These are phyloP conservation scores for Malus hybrid DNA, from an alignment of 331 rosid species.

Conservation along the genomic window DNA sequence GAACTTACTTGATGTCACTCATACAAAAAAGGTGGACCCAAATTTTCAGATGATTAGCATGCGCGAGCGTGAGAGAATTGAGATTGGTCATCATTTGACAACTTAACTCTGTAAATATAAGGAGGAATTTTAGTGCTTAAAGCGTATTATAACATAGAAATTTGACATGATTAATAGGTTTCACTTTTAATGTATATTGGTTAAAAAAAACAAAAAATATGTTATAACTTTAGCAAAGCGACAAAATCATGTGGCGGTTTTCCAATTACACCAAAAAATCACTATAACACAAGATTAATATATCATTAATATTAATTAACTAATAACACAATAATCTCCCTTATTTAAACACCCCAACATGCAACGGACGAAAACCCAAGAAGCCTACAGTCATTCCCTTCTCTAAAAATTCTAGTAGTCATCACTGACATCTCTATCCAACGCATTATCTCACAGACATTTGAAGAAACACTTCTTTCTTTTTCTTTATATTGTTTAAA, in stretches of 20 bases:
- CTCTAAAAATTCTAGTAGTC: neutral
- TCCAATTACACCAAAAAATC: too few relatives aligned
- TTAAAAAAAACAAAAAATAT: too few relatives aligned
- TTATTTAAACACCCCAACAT: constrained; percentile 35
- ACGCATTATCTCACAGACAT: neutral
- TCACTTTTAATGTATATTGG: too few relatives aligned
- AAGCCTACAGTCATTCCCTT: constrained; percentile 26
- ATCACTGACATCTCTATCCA: constrained; percentile 1
- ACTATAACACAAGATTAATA: too few relatives aligned
- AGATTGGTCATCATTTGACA: constrained; percentile 7
- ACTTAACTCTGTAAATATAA: too few relatives aligned
- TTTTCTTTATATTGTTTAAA: neutral
- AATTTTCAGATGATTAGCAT: neutral
- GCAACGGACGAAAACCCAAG: constrained; percentile 29
- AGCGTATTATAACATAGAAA: too few relatives aligned
- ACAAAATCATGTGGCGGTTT: too few relatives aligned
- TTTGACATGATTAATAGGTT: too few relatives aligned
- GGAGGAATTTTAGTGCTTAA: too few relatives aligned
- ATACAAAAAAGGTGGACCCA: constrained; percentile 1
- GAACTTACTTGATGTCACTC: neutral
- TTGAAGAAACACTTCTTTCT: neutral
- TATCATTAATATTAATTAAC: neutral
- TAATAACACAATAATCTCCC: constrained; percentile 1
- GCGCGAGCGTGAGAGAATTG: neutral
- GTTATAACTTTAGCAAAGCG: too few relatives aligned